Evolutionary conservation across 441 rosid genomes (phyloP).

Genomic region (Cnidoscolus chayamansa): DNA sequence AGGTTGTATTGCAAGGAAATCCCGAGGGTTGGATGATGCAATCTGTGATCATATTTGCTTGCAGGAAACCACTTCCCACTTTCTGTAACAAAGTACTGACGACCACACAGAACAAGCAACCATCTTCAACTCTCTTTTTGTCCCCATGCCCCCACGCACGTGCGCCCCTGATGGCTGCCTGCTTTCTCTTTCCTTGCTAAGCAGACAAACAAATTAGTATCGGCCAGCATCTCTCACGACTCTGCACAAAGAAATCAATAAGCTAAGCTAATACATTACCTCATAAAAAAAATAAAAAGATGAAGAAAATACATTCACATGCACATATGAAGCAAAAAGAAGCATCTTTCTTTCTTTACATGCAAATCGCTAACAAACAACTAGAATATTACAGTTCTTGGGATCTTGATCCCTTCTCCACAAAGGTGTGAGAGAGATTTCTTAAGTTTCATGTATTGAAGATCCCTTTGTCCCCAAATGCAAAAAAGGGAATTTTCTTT

Average conservation of each 20-base stretch:
- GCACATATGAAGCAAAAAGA: neutral
- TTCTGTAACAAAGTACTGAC: neutral
- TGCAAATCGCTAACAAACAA: conserved; percentile 16
- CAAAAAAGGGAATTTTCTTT: conserved; percentile 1
- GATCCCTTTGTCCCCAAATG: conserved; percentile 9
- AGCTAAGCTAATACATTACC: too few relatives aligned
- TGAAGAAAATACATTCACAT: neutral
- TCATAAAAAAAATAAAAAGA: too few relatives aligned
- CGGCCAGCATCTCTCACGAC: too few relatives aligned
- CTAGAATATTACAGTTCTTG: conserved; percentile 5
- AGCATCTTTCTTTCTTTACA: conserved; percentile 14
- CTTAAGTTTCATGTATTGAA: neutral
- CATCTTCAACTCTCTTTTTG: neutral
- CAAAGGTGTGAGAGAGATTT: neutral
- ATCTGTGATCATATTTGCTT: neutral
- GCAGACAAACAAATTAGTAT: neutral
- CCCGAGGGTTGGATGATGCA: neutral
- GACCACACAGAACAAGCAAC: neutral
- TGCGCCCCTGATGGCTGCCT: neutral
- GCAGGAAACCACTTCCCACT: neutral
- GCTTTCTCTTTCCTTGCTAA: conserved; percentile 2
- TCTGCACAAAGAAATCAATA: too few relatives aligned
- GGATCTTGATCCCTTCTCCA: neutral
- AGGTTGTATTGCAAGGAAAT: too few relatives aligned
- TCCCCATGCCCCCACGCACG: conserved; percentile 6